Conservation (phyloP, 176 grass and related monocot species). For the Saccharum spontaneum region DNA sequence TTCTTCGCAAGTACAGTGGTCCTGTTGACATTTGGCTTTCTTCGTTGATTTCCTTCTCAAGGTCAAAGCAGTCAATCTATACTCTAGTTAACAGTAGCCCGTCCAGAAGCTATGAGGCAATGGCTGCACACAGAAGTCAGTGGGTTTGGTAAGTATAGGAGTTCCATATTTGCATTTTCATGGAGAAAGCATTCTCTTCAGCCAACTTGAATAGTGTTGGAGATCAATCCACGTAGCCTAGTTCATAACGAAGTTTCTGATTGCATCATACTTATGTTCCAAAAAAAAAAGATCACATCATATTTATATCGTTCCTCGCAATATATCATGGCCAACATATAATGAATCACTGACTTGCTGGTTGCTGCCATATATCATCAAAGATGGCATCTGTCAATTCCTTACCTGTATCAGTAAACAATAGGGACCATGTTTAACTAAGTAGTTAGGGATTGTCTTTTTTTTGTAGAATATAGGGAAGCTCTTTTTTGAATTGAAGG, state of each 20-base stretch:
- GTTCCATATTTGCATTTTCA: neutral
- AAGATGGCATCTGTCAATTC: neutral
- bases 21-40: slow-evolving; percentile 70
- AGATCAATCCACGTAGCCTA: neutral
- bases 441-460: neutral
- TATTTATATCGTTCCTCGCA: neutral
- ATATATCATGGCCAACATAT: neutral
- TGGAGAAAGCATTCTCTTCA: neutral
- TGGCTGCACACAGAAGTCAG: slow-evolving; percentile 72
- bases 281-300: neutral
- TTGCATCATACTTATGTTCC: neutral
- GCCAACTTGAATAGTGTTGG: neutral
- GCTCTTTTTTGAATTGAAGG: neutral
- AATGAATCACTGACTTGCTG: neutral
- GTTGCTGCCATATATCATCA: neutral
- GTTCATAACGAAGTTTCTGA: neutral
- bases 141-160: slow-evolving; percentile 68
- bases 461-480: neutral
- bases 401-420: neutral
- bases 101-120: slow-evolving; percentile 51
- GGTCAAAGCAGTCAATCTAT: slow-evolving; percentile 32
- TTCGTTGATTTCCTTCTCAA: slow-evolving; percentile 24
- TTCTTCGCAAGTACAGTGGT: slow-evolving; percentile 72
- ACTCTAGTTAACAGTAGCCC: slow-evolving; percentile 55
- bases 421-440: neutral